A percentile compares a stretch with the other conserved stretches of the same genome.
Evolutionary conservation across 331 rosid genomes (phyloP).

Genomic region (Erythrophleum ivorense): DNA sequence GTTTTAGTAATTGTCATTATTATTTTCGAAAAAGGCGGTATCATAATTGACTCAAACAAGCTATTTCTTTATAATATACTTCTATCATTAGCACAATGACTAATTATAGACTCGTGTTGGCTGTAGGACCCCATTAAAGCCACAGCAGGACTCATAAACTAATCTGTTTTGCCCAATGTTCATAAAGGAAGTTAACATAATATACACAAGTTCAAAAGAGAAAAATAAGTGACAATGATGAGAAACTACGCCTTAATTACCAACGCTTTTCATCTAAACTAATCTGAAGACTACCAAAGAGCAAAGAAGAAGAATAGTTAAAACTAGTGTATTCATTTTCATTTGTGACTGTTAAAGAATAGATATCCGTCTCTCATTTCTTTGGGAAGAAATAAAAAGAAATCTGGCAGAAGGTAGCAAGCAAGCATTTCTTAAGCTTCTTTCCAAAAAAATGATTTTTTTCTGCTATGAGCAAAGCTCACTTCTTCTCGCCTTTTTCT

Average conservation of each 20-base stretch:
- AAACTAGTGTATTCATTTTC: conserved; percentile 32
- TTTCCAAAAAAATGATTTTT: background rate
- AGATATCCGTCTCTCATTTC: conserved; percentile 27
- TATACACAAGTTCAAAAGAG: background rate
- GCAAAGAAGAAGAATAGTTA: conserved; percentile 24
- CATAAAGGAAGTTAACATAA: background rate
- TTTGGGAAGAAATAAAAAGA: conserved; percentile 12
- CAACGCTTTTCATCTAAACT: background rate
- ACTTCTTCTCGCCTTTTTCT: conserved; percentile 29
- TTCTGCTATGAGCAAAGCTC: conserved; percentile 9
- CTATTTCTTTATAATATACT: background rate
- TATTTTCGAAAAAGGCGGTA: background rate
- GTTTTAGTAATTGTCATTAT: background rate
- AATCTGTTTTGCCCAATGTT: background rate
- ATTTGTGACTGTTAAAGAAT: conserved; percentile 19
- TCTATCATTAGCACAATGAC: background rate
- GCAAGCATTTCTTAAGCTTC: conserved; percentile 19
- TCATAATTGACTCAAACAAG: background rate
- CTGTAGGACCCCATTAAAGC: background rate
- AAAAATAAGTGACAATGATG: background rate
- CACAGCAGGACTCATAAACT: background rate
- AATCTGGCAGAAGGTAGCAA: conserved; percentile 34
- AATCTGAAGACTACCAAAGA: background rate
- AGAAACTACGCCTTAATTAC: background rate
- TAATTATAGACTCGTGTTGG: too few relatives aligned